A percentile compares a stretch with the other conserved stretches of the same genome.
Conservation (phyloP, 306 rosid genomes). For the Lathyrus aphaca region DNA sequence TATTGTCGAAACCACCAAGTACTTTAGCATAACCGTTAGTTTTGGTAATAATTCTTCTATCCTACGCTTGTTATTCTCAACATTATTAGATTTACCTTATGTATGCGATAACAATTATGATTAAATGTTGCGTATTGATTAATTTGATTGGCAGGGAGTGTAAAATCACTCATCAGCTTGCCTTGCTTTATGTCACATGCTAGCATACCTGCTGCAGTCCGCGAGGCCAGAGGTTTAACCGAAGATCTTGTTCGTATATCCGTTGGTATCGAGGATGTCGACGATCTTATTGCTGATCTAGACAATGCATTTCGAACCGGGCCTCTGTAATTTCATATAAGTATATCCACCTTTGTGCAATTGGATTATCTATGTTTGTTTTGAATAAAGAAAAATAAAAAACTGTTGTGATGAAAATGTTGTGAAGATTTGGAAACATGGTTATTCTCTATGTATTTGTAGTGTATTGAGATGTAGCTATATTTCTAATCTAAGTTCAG, state of each 20-base stretch:
- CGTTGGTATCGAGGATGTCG: slow-evolving; percentile 84
- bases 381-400: background rate
- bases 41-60: slow-evolving; percentile 64
- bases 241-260: slow-evolving; percentile 74
- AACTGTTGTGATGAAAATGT: background rate
- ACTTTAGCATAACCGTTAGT: slow-evolving; percentile 92
- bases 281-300: slow-evolving; percentile 76
- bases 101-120: background rate
- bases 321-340: slow-evolving; percentile 43
- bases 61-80: background rate
- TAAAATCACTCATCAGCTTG: slow-evolving; percentile 88
- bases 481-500: background rate
- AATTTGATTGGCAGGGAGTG: slow-evolving; percentile 62
- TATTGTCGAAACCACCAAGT: slow-evolving; percentile 80
- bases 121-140: background rate
- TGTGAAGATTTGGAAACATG: background rate
- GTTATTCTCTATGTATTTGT: slow-evolving; percentile 9
- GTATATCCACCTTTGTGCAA: background rate
- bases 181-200: slow-evolving; percentile 72
- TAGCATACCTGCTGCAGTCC: slow-evolving; percentile 75
- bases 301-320: slow-evolving; percentile 71
- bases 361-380: slow-evolving; percentile 9
- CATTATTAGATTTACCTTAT: background rate
- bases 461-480: background rate
- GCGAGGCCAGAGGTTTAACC: slow-evolving; percentile 79